Evolutionary conservation across 805 yeast species (phyloP), one percentile per base, ranked within the genome.

Genomic region (Myxozyma sirexii): DNA sequence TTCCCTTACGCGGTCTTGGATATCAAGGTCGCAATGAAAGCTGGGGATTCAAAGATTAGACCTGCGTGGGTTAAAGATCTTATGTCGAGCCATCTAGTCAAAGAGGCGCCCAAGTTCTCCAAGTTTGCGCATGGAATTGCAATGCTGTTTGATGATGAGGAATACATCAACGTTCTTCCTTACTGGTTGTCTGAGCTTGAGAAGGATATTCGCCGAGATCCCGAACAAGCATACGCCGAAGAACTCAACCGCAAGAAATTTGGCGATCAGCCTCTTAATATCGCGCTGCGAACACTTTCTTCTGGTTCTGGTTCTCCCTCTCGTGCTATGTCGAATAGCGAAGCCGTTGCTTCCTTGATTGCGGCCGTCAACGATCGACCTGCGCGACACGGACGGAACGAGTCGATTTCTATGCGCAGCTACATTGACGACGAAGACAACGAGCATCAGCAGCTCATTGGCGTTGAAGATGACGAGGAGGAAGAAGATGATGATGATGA

Each of bases 121-220:
- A 90, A 91, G 75, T 93, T 88, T 72, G 81, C 93, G 67, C 99
- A 93, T 72, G 98, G 98, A 75, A 84, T 91, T 59, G 91, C 97
- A 4, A 81, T 90, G 1, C 79, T 93, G 63, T 93, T 86, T 71
- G 83, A 90, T 55, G 98, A 93, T 71, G 97, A 93, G 69, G 67
- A 62, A 27, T 86, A 87, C 67, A 80, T 93, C 70, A 97, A 90
- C 71, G 85, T 87, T 64, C 79, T 93, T 63, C 99, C 99, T 57
- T 88, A 91, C 73, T 93, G 99, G 99, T 80, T 90, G 66, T 89
- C 96, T 59, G 97, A 93, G 62, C 78, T 94, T 68, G 97, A 90
- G 67, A 78, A 76, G 56, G 93, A 88, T 72, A 86, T 86, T 60
- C 81, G 90, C 67, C 82, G 82, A 65, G 87, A 88, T 69, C 96